phyloP scores from a whole-genome alignment of 2,329 filamentous ascomycete genomes.

The Aspergillus sp. region DNA sequence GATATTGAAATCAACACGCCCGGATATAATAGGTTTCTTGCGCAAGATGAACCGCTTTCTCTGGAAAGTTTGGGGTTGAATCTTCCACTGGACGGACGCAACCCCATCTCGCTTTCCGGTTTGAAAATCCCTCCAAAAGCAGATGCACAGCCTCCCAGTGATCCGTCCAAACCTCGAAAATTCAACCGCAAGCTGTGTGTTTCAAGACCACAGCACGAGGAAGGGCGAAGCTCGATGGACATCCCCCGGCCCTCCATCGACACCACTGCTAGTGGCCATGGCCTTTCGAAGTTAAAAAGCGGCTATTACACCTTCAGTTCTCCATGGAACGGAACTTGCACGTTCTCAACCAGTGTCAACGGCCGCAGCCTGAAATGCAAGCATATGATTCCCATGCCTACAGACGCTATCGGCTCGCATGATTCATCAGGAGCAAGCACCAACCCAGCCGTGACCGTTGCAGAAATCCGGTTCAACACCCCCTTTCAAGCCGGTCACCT shows the following conservation, averaged over 20 bases:
- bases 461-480: constrained; percentile 86
- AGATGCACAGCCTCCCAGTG: constrained; percentile 10
- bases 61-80: constrained; percentile 26
- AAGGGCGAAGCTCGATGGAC: constrained; percentile 15
- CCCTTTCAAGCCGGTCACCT: constrained; percentile 49
- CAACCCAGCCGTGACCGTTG: constrained; percentile 53
- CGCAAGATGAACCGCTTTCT: constrained; percentile 30
- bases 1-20: constrained; percentile 56
- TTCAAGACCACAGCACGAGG: constrained; percentile 21
- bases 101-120: constrained; percentile 4
- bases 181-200: constrained; percentile 30
- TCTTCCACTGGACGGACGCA: constrained; percentile 10
- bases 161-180: constrained; percentile 13
- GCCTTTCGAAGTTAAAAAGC: constrained; percentile 28
- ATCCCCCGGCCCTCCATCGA: constrained; percentile 14
- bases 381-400: constrained; percentile 54
- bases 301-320: constrained; percentile 69
- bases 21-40: constrained; percentile 56
- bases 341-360: constrained; percentile 73
- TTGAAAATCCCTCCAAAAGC: constrained; percentile 5
- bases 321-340: constrained; percentile 83
- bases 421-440: constrained; percentile 5
- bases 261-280: constrained; percentile 5
- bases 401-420: constrained; percentile 12
- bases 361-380: constrained; percentile 72